phyloP scores from a whole-genome alignment of 2,329 filamentous ascomycete genomes.

The Pseudogymnoascus sp. region DNA sequence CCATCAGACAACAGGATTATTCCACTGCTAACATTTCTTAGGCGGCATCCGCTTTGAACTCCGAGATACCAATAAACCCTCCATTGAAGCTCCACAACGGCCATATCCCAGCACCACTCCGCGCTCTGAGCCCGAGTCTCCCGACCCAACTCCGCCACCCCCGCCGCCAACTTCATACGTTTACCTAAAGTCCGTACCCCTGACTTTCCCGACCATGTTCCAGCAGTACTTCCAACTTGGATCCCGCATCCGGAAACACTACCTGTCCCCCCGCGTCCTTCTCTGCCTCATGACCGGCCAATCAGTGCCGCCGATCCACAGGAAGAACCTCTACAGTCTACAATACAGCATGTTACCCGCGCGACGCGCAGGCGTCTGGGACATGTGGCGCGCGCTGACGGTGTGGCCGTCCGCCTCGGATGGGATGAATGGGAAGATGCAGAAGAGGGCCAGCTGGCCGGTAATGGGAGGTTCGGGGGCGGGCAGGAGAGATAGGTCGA shows the following conservation, averaged over 20 bases:
- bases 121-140: neutral
- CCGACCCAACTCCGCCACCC: slow-evolving; percentile 7
- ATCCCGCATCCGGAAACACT: slow-evolving; percentile 87
- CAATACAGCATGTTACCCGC: slow-evolving; percentile 98
- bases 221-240: slow-evolving; percentile 95
- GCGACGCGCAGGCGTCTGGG: slow-evolving; percentile 65
- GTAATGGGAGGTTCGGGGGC: slow-evolving; percentile 12
- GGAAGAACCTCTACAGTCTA: slow-evolving; percentile 88
- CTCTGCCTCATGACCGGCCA: slow-evolving; percentile 81
- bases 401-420: slow-evolving; percentile 9
- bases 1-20: no score
- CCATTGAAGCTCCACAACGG: slow-evolving; percentile 11
- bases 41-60: slow-evolving; percentile 87
- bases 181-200: slow-evolving; percentile 80
- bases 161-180: slow-evolving; percentile 66
- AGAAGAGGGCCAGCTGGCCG: slow-evolving; percentile 8
- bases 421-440: slow-evolving; percentile 10
- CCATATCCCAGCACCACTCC: neutral
- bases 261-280: slow-evolving; percentile 80
- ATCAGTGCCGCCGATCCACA: slow-evolving; percentile 90
- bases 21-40: slow-evolving; percentile 22
- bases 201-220: slow-evolving; percentile 90
- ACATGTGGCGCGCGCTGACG: slow-evolving; percentile 60
- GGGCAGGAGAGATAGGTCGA: slow-evolving; percentile 11
- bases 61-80: slow-evolving; percentile 54